phyloP scores from a whole-genome alignment of 2,329 filamentous ascomycete genomes.

The Cadophora sp. region DNA sequence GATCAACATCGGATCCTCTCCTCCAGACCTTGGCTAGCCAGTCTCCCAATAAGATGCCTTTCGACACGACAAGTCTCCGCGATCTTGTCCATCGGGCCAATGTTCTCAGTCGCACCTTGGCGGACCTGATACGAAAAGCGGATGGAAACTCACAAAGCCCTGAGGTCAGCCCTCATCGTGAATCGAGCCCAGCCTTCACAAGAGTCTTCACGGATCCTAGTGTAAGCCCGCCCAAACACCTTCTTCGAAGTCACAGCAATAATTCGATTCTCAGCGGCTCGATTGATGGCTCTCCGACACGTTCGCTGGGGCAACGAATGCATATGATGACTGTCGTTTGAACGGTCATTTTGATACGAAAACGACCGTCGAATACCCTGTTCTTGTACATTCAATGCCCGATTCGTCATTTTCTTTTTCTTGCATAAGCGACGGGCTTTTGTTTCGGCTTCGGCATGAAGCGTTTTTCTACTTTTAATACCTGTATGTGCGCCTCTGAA shows the following conservation, averaged over 20 bases:
- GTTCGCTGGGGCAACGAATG: slow-evolving; percentile 59
- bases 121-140: slow-evolving; percentile 64
- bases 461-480: slow-evolving; percentile 34
- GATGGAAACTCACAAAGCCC: slow-evolving; percentile 65
- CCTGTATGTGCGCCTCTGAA: slow-evolving; percentile 30
- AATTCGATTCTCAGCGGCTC: slow-evolving; percentile 60
- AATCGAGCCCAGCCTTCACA: slow-evolving; percentile 72
- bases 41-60: slow-evolving; percentile 61
- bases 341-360: slow-evolving; percentile 29
- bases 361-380: slow-evolving; percentile 18
- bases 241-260: slow-evolving; percentile 60
- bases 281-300: slow-evolving; percentile 59
- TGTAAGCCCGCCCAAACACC: slow-evolving; percentile 59
- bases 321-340: slow-evolving; percentile 69
- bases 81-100: slow-evolving; percentile 69
- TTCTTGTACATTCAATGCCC: slow-evolving; percentile 41
- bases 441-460: slow-evolving; percentile 36
- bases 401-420: slow-evolving; percentile 41
- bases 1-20: slow-evolving; percentile 52
- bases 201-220: slow-evolving; percentile 69
- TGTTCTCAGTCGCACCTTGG: slow-evolving; percentile 63
- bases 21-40: slow-evolving; percentile 40
- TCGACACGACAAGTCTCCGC: slow-evolving; percentile 73
- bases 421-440: slow-evolving; percentile 51
- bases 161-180: slow-evolving; percentile 54